Evolutionary conservation across 106 monocot genomes (phyloP).

Genomic region (Triglochin maritima): DNA sequence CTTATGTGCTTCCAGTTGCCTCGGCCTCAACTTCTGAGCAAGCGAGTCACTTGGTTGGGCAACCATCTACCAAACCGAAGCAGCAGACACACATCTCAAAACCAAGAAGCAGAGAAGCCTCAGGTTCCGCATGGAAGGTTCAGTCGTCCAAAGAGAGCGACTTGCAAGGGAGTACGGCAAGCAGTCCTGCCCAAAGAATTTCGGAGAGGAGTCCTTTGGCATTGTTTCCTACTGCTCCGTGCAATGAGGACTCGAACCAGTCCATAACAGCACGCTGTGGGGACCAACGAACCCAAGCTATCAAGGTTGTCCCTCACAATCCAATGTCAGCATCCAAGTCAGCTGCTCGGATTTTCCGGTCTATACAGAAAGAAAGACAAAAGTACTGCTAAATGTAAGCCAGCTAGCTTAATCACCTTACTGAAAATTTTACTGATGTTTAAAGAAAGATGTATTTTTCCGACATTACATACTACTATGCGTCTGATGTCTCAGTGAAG

Average conservation of each 20-base stretch:
- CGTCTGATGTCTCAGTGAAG: too few relatives aligned
- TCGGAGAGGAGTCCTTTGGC: constrained; percentile 23
- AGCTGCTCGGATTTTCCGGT: constrained; percentile 77
- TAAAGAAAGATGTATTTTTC: too few relatives aligned
- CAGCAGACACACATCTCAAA: constrained; percentile 42
- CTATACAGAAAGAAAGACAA: constrained; percentile 77
- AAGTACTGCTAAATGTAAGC: constrained; percentile 10
- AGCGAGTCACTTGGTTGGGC: constrained; percentile 17
- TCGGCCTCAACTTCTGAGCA: constrained; percentile 35
- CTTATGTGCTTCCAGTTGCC: constrained; percentile 26
- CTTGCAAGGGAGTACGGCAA: constrained; percentile 57
- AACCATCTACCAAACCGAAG: constrained; percentile 5
- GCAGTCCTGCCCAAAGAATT: constrained; percentile 37
- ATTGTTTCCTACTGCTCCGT: constrained; percentile 21
- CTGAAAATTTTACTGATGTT: too few relatives aligned
- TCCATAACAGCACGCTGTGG: constrained; percentile 9
- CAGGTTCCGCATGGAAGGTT: constrained; percentile 21
- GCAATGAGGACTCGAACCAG: constrained; percentile 1
- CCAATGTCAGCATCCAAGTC: constrained; percentile 54
- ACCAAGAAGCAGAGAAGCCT: constrained; percentile 27
- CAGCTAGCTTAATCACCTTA: too few relatives aligned
- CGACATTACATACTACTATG: too few relatives aligned
- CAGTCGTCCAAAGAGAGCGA: constrained; percentile 34
- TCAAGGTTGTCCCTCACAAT: constrained; percentile 84
- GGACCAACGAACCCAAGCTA: constrained; percentile 34